These are phyloP conservation scores for Yamadazyma diddensiae DNA, from an alignment of 1,139 yeast species.

Conservation along the genomic window DNA sequence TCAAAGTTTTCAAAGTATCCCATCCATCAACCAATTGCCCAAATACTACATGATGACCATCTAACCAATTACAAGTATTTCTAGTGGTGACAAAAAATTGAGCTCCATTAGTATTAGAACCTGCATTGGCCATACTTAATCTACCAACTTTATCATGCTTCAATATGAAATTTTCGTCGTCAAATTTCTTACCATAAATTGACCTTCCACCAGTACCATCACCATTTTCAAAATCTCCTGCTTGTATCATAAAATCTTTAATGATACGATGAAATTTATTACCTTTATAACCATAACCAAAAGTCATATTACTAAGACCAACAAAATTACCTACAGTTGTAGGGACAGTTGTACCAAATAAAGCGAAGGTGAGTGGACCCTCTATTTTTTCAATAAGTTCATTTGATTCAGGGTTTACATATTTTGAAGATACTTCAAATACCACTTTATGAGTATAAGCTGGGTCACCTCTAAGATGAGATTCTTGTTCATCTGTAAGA, in stretches of 20 bases:
- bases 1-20: conserved; percentile 38
- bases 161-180: conserved; percentile 37
- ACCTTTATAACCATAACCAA: conserved; percentile 34
- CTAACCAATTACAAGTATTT: conserved; percentile 34
- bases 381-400: conserved; percentile 8
- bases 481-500: conserved; percentile 12
- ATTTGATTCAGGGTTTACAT: conserved; percentile 11
- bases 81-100: conserved; percentile 65
- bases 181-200: conserved; percentile 29
- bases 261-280: conserved; percentile 37
- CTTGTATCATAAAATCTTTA: conserved; percentile 37
- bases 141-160: conserved; percentile 38
- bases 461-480: conserved; percentile 22
- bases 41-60: conserved; percentile 58
- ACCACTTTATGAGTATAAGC: conserved; percentile 25
- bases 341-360: conserved; percentile 34
- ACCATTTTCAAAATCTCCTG: conserved; percentile 32
- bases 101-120: conserved; percentile 89
- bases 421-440: conserved; percentile 19
- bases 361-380: conserved; percentile 22
- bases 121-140: conserved; percentile 42
- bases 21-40: conserved; percentile 48
- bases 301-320: conserved; percentile 28
- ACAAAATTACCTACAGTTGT: conserved; percentile 38
- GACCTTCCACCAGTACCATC: conserved; percentile 32